Base-by-base conservation (phyloP, 768 basidiomycete species). In the Collybia nuda region DNA sequence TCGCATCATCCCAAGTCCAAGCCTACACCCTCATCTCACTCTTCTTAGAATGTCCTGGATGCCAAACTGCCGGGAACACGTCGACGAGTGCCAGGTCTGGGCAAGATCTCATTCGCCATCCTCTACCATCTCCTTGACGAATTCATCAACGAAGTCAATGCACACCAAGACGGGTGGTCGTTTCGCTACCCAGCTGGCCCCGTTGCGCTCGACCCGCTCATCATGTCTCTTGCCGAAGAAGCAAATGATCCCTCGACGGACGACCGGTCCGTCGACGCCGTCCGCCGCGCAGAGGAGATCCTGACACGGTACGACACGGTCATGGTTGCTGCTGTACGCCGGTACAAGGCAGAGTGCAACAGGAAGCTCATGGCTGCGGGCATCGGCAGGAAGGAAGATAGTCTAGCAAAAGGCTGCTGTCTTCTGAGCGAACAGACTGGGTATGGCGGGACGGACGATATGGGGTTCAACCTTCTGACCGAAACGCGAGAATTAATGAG, bases 381-480 rank as follows among this genome's bases (percentile, higher is more conserved):
- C 9, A 70, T 78, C 35, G 70, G 68, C 18, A 53, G 60, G 2
- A 71, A 69, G 48, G 74, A 76, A 51, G 64, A 71, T 38, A 64
- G 61, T 4, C 60, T 78, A 14, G 69, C 70, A 1, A 66, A 68
- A 42, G 69, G 68, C 1, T 75, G 73, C 46, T 78, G 76, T 50
- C 59, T 76, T 51, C 62, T 78, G 14, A 73, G 69, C 41, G 76
- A 78, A 55, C 76, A 78, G 56, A 76, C 75, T 0, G 75, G 75
- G 0, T 77, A 64, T 58, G 75, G 76, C 0, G 66, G 68, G 2
- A 67, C 69, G 2, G 72, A 73, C 39, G 74, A 71, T 36, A 70
- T 71, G 60, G 72, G 70, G 5, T 70, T 71, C 51, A 63, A 65
- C 2, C 59, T 78, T 6, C 61, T 78, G 54, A 61, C 64, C 29